phyloP scores from a whole-genome alignment of 768 basidiomycete genomes.

The Auricularia heimuer region DNA sequence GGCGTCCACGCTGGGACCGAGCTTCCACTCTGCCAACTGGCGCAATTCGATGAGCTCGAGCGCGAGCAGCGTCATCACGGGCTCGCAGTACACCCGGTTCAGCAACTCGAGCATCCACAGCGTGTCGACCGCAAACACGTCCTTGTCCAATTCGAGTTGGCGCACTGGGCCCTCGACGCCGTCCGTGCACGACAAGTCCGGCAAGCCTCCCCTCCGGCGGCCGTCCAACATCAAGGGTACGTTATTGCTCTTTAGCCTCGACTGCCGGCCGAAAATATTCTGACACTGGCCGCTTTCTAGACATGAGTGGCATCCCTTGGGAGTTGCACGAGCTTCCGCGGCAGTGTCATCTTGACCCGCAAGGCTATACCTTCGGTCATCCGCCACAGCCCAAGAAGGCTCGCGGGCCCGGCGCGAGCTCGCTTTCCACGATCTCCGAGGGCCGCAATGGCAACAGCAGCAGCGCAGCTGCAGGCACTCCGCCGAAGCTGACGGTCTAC shows the following conservation, averaged over 20 bases:
- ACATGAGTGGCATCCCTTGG: constrained; percentile 71
- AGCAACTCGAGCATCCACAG: constrained; percentile 67
- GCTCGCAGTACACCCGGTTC: constrained; percentile 68
- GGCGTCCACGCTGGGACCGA: constrained; percentile 43
- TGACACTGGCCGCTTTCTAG: constrained; percentile 26
- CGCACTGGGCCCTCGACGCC: constrained; percentile 20
- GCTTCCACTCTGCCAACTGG: constrained; percentile 64
- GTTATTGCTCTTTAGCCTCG: constrained; percentile 5
- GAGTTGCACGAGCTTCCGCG: constrained; percentile 61
- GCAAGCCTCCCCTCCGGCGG: constrained; percentile 16
- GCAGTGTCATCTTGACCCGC: constrained; percentile 49
- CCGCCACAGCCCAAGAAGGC: constrained; percentile 52
- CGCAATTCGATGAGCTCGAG: constrained; percentile 66
- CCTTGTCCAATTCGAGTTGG: constrained; percentile 63
- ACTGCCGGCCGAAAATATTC: background rate
- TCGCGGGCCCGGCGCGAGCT: constrained; percentile 31
- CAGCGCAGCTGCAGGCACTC: background rate
- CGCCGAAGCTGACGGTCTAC: background rate
- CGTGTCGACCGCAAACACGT: constrained; percentile 72
- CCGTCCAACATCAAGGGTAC: constrained; percentile 72
- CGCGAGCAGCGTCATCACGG: constrained; percentile 57
- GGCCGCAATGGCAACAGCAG: constrained; percentile 3
- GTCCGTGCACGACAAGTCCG: background rate
- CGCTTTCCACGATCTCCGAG: constrained; percentile 4
- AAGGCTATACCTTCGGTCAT: constrained; percentile 49